Evolutionary conservation across 2,329 filamentous ascomycete species (phyloP), one percentile per base, ranked within the genome.

Genomic region (Cercospora sp.): DNA sequence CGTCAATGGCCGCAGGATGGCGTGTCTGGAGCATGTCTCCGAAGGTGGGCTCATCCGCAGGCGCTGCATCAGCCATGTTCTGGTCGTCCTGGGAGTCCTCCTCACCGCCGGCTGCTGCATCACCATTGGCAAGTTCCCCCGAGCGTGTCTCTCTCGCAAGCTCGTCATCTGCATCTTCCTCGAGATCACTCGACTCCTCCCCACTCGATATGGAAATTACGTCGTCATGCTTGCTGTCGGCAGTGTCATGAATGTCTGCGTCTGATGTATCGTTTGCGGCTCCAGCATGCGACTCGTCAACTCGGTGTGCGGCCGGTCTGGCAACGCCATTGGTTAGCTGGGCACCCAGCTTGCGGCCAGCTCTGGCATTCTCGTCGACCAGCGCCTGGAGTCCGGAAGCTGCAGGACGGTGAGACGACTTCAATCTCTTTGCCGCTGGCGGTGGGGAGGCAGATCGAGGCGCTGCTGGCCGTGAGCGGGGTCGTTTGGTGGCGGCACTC

Each of bases 1-100:
- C 92, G 73, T 97, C 91, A 74, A 97, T 90, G 28, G 66, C 37
- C 61, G 90, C 87, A 71, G 88, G 86, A 66, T 89, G 88, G 73
- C 88, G 85, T 58, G 86, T 86, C 71, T 89, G 90, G 51, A 97
- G 85, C 57, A 96, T 87, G 77, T 98, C 94, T 74, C 93, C 94
- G 78, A 98, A 97, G 0, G 93, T 92, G 3, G 92, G 91, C 71
- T 79, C 80, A 18, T 74, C 76, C 13, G 73, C 71, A 40, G 77
- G 73, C 21, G 73, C 75, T 9, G 72, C 73, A 57, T 68, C 70
- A 3, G 70, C 70, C 66, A 71, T 70, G 34, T 71, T 71, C n/a
- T 71, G 69, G 61, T 71, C 74, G 16, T 70, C 69, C 9, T 65
- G 72, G 6, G 71, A 73, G 51, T 76, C 75, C 16, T 74, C 69